Evolutionary conservation across 148 eudicot genomes (phyloP).

Genomic region (Rhododendron griersonianum): DNA sequence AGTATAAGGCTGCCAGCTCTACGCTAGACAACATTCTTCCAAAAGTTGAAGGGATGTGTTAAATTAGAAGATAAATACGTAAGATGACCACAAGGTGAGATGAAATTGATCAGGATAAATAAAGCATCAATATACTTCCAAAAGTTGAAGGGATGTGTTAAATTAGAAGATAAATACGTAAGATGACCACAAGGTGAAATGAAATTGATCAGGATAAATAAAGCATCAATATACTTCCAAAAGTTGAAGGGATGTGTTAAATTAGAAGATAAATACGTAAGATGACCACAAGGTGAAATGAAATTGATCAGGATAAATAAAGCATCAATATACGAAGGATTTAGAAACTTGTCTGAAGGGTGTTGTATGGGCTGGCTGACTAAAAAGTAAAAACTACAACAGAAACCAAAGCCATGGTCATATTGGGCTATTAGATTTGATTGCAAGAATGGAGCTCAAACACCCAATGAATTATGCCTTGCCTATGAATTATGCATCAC

Average conservation of each 20-base stretch:
- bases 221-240: too few relatives aligned
- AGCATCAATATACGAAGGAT: background rate
- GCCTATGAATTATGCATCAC: background rate
- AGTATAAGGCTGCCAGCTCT: background rate
- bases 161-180: background rate
- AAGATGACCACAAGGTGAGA: background rate
- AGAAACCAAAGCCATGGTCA: background rate
- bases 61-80: background rate
- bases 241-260: background rate
- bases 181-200: background rate
- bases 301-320: background rate
- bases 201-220: background rate
- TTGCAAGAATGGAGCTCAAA: background rate
- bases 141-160: background rate
- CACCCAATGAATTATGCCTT: background rate
- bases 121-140: too few relatives aligned
- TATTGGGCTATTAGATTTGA: background rate
- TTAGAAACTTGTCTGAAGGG: background rate
- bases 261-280: background rate
- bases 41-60: background rate
- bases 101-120: background rate
- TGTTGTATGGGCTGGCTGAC: background rate
- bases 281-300: background rate
- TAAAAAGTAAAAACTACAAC: background rate
- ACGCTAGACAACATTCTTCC: background rate